Percentiles rank a stretch among this genome's conserved stretches.
Evolutionary conservation across 495 filamentous ascomycete genomes (phyloP).

Genomic region (Pyronema domesticum): DNA sequence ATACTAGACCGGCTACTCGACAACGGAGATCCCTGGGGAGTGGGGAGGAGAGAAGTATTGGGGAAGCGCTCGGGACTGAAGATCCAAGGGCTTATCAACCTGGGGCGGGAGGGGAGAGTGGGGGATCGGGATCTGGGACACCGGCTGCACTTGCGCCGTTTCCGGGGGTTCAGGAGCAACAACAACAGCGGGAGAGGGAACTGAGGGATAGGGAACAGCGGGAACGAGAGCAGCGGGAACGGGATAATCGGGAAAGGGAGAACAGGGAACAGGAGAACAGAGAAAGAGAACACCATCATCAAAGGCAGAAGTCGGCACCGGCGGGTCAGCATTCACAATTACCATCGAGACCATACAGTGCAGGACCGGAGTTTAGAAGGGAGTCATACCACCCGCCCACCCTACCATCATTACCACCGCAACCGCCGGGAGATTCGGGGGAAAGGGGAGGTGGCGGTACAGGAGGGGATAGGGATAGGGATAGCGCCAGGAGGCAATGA

Average conservation of each 20-base stretch:
- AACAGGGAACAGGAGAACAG: neutral
- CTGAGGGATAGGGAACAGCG: no score
- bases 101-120: slow-evolving; percentile 5
- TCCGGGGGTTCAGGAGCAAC: neutral
- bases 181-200: slow-evolving; percentile 2
- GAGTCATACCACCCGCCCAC: slow-evolving; percentile 10
- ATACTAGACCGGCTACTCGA: slow-evolving; percentile 26
- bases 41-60: neutral
- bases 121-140: slow-evolving; percentile 1
- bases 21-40: slow-evolving; percentile 29
- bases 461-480: neutral
- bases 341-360: slow-evolving; percentile 23
- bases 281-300: slow-evolving; percentile 19
- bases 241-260: no score
- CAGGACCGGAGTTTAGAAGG: slow-evolving; percentile 18
- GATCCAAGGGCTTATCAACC: slow-evolving; percentile 1
- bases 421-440: slow-evolving; percentile 16
- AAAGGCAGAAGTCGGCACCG: slow-evolving; percentile 21
- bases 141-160: no score
- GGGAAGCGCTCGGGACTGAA: neutral
- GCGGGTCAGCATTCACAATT: slow-evolving; percentile 10
- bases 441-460: slow-evolving; percentile 8
- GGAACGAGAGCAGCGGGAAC: no score
- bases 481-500: neutral
- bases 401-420: slow-evolving; percentile 5